A percentile compares a stretch with the other conserved stretches of the same genome.
These are phyloP conservation scores for Mortierella sp. DNA, from an alignment of 371 early-diverging fungal genomes.

Conservation along the genomic window DNA sequence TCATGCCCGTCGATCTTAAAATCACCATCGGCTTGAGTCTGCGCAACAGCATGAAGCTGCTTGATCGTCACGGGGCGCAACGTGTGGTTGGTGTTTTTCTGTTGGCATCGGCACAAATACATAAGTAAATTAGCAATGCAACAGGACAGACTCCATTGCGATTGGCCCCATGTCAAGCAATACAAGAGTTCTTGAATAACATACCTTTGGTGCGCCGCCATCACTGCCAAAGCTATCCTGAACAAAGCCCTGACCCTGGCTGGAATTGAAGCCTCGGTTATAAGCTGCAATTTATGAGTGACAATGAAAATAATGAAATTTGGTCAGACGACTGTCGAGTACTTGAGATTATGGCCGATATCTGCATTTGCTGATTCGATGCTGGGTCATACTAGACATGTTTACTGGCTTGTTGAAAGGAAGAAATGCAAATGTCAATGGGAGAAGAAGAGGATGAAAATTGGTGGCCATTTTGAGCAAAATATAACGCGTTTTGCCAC, in stretches of 20 bases:
- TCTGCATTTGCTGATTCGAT: too few species aligned
- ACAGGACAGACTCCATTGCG: neutral
- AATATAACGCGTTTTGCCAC: neutral
- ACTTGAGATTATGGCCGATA: too few species aligned
- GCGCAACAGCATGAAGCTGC: constrained; percentile 25
- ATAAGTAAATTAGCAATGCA: neutral
- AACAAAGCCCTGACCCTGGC: constrained; percentile 31
- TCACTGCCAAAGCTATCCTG: constrained; percentile 38
- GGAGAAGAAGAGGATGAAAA: constrained; percentile 1
- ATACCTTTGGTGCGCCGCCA: constrained; percentile 22
- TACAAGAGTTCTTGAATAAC: neutral
- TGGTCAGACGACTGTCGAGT: neutral
- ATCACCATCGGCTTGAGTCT: constrained; percentile 43
- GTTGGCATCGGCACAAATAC: neutral
- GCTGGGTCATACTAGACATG: neutral
- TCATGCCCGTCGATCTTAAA: constrained; percentile 35
- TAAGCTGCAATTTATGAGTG: constrained; percentile 23
- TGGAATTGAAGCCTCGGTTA: constrained; percentile 20
- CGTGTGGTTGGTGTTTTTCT: constrained; percentile 36
- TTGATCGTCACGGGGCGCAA: constrained; percentile 54
- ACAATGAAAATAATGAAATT: neutral
- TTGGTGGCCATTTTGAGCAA: constrained; percentile 29
- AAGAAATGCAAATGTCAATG: neutral
- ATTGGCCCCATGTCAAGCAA: neutral
- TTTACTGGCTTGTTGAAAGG: constrained; percentile 37